Conservation (phyloP, 2,329 filamentous ascomycete genomes). For the Salinomyces thailandicus region DNA sequence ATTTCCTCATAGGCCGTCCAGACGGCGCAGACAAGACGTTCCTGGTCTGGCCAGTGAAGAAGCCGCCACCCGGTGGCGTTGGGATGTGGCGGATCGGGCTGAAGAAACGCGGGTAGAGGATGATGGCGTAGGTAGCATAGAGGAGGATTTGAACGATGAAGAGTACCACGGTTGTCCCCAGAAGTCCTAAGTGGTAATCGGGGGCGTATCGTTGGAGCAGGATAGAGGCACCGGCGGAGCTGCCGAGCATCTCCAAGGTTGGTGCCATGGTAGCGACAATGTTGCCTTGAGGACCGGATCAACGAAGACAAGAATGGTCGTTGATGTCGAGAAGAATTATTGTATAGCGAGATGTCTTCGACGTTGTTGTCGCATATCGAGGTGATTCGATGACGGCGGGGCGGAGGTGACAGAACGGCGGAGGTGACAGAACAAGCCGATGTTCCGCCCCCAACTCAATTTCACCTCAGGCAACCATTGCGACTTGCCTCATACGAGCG, state of each 20-base stretch:
- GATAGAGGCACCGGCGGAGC: slow-evolving; percentile 13
- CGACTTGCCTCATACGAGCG: too few species aligned
- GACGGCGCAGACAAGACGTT: slow-evolving; percentile 32
- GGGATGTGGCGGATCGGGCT: slow-evolving; percentile 50
- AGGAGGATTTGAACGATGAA: slow-evolving; percentile 29
- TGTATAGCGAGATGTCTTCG: too few species aligned
- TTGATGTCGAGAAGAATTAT: too few species aligned
- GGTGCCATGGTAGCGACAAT: slow-evolving; percentile 4
- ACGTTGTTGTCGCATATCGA: too few species aligned
- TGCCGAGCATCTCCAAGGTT: slow-evolving; percentile 2
- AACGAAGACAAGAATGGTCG: slow-evolving; percentile 1
- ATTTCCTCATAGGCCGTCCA: slow-evolving; percentile 38
- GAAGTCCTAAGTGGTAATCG: slow-evolving; percentile 22
- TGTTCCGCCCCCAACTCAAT: too few species aligned
- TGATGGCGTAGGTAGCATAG: slow-evolving; percentile 31
- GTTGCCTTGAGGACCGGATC: too few species aligned
- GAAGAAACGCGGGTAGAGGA: slow-evolving; percentile 49
- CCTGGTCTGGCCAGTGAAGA: slow-evolving; percentile 34
- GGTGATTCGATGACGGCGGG: too few species aligned
- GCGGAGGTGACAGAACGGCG: too few species aligned
- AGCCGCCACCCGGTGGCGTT: slow-evolving; percentile 36
- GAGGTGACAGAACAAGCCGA: too few species aligned
- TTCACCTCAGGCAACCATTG: too few species aligned
- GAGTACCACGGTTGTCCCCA: slow-evolving; percentile 32
- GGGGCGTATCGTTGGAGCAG: slow-evolving; percentile 26